Base-by-base conservation (phyloP, 2,329 filamentous ascomycete genomes). In the Pyrenochaeta sp. region DNA sequence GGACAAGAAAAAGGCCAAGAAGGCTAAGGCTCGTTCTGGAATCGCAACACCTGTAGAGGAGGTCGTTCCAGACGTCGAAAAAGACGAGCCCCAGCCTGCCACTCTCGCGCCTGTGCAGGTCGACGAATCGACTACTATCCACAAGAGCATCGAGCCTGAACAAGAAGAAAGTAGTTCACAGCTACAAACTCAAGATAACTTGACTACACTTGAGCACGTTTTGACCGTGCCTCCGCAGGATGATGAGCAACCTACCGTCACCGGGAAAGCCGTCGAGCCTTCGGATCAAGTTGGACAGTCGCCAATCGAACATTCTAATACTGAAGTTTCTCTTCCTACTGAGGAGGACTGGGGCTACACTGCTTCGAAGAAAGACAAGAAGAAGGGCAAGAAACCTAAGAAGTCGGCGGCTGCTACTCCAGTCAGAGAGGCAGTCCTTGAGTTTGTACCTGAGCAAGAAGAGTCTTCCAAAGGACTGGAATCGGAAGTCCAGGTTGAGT, bases 1-100 rank as follows among this genome's bases (percentile, higher is more conserved):
- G 40, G 55, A 58, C 19, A 55, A 51, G 35, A 63, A 63, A 40
- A 65, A 60, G 36, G 42, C 28, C 3, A 63, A 62, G 46, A 62
- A 65, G 32, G 49, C 45, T 6, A 63, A 63, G 39, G 52, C 44
- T 17, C 52, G 56, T 19, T 52, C 52, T 9, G 54, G 44, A 8
- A 43, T 31, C n/a, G 44, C 26, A 4, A 51, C 54, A 13, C 51
- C 49, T 3, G 18, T 26, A 7, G 34, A 48, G 6, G 41, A 59
- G 6, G 21, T 26, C 17, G 23, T 47, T 4, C 36, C 44, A 6
- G 43, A 53, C 22, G 20, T 31, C 4, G 35, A 41, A 24, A 22
- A 29, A 9, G 36, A 50, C 7, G n/a, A 17, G 2, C 22, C 11
- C 13, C 37, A 44, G 6, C 36, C 40, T 4, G 35, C 26, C 4